Conservation (phyloP, 2,329 filamentous ascomycete genomes). For the Lasiodiplodia sp. region DNA sequence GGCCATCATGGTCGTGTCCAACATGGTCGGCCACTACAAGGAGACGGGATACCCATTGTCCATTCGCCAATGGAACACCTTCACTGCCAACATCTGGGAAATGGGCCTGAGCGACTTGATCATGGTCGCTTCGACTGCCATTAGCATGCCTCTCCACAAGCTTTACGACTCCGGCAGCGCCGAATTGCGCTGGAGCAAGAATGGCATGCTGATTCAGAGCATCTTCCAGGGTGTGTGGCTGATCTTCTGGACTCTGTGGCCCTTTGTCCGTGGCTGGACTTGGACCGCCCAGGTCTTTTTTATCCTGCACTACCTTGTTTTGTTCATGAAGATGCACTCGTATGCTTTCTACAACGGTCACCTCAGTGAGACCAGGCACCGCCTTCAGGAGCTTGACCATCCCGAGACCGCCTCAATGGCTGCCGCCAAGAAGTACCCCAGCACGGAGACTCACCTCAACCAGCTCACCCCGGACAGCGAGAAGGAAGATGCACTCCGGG, state of each 20-base stretch:
- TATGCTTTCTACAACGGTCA: slow-evolving; percentile 99
- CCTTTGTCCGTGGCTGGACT: slow-evolving; percentile 87
- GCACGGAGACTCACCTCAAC: slow-evolving; percentile 56
- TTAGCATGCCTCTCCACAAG: slow-evolving; percentile 77
- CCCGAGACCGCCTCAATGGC: slow-evolving; percentile 73
- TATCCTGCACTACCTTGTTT: slow-evolving; percentile 84
- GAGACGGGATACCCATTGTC: slow-evolving; percentile 89
- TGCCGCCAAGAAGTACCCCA: slow-evolving; percentile 78
- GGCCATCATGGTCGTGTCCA: slow-evolving; percentile 95
- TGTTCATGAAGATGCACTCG: slow-evolving; percentile 99
- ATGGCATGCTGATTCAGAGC: slow-evolving; percentile 85
- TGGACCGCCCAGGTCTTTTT: slow-evolving; percentile 98
- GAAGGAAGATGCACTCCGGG: slow-evolving; percentile 48
- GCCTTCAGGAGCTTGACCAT: slow-evolving; percentile 79
- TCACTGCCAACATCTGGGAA: slow-evolving; percentile 89
- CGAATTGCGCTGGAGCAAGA: slow-evolving; percentile 73
- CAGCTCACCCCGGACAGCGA: slow-evolving; percentile 60
- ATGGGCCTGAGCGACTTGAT: slow-evolving; percentile 81
- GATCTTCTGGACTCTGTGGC: slow-evolving; percentile 73
- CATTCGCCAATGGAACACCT: slow-evolving; percentile 85
- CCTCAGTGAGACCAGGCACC: slow-evolving; percentile 83
- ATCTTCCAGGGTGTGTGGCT: slow-evolving; percentile 83
- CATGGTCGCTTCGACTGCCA: slow-evolving; percentile 80
- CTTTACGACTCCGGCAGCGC: slow-evolving; percentile 66
- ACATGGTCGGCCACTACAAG: slow-evolving; percentile 90